Evolutionary conservation across 2,329 filamentous ascomycete species (phyloP).

Genomic region (Didymellaceae sp.): DNA sequence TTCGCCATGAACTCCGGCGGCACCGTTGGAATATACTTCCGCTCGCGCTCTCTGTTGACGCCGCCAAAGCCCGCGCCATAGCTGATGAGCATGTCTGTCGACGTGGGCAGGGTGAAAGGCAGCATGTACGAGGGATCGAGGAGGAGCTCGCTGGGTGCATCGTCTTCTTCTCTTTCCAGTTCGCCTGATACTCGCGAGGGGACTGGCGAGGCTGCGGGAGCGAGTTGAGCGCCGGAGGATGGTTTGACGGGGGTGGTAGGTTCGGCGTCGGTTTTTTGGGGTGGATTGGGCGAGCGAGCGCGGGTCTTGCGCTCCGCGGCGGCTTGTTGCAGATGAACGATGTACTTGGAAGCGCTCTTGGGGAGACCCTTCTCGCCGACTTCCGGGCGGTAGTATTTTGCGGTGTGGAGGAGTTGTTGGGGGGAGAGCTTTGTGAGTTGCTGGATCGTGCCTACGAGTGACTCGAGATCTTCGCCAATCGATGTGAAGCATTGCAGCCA

Average conservation of each 20-base stretch:
- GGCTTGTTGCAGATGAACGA: conserved; percentile 80
- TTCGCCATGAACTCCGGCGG: conserved; percentile 91
- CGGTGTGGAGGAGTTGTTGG: conserved; percentile 88
- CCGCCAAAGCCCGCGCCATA: conserved; percentile 96
- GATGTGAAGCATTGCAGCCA: conserved; percentile 99
- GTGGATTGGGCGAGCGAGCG: conserved; percentile 40
- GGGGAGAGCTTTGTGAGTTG: conserved; percentile 85
- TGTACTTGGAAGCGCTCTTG: conserved; percentile 86
- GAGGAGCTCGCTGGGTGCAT: conserved; percentile 76
- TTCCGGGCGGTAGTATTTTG: conserved; percentile 91
- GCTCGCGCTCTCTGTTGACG: conserved; percentile 85
- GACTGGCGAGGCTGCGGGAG: conserved; percentile 39
- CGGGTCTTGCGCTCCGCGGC: conserved; percentile 58
- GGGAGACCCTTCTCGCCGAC: conserved; percentile 92
- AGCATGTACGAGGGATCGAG: conserved; percentile 91
- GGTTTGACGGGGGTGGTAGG: conserved; percentile 44
- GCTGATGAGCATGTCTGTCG: conserved; percentile 94
- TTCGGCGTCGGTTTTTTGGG: conserved; percentile 45
- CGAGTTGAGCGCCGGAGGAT: conserved; percentile 26
- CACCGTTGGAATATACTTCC: conserved; percentile 95
- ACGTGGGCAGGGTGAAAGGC: conserved; percentile 92
- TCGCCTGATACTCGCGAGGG: conserved; percentile 43
- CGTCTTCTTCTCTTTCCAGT: conserved; percentile 69
- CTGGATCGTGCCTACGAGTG: conserved; percentile 84
- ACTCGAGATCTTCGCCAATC: conserved; percentile 86